Evolutionary conservation across 345 rosid genomes (phyloP).

Genomic region (Brassica cretica): DNA sequence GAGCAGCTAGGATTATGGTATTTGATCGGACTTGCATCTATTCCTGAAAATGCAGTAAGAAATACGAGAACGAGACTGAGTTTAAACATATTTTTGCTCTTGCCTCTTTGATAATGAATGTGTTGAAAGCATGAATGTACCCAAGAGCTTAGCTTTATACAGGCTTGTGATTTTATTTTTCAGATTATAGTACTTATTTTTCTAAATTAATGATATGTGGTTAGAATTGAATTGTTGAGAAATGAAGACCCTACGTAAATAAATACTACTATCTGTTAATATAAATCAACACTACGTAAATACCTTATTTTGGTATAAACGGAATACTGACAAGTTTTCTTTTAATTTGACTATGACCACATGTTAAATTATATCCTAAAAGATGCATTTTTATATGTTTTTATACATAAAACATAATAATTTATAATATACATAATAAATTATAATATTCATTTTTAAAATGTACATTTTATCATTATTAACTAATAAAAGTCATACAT

Average conservation of each 20-base stretch:
- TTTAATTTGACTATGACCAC: neutral
- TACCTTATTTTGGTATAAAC: conserved; percentile 20
- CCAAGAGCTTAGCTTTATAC: conserved; percentile 31
- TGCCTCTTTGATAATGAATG: neutral
- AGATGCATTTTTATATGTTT: too few species aligned
- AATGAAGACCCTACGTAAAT: neutral
- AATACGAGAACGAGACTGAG: conserved; percentile 9
- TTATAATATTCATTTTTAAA: too few species aligned
- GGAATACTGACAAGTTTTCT: conserved; percentile 17
- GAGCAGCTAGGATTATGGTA: conserved; percentile 12
- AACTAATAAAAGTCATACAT: too few species aligned
- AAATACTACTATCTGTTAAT: neutral
- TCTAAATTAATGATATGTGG: neutral
- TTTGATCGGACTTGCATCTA: neutral
- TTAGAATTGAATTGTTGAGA: neutral
- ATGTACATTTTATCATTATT: too few species aligned
- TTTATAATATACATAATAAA: too few species aligned
- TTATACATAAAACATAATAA: too few species aligned
- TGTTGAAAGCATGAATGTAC: conserved; percentile 13
- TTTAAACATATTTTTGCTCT: conserved; percentile 21
- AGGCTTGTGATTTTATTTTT: neutral
- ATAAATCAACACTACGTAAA: conserved; percentile 6
- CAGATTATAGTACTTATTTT: neutral
- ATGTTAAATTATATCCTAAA: neutral
- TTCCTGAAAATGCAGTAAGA: conserved; percentile 12